These are phyloP conservation scores for Cucumis melo DNA, from an alignment of 306 rosid species.

Conservation along the genomic window DNA sequence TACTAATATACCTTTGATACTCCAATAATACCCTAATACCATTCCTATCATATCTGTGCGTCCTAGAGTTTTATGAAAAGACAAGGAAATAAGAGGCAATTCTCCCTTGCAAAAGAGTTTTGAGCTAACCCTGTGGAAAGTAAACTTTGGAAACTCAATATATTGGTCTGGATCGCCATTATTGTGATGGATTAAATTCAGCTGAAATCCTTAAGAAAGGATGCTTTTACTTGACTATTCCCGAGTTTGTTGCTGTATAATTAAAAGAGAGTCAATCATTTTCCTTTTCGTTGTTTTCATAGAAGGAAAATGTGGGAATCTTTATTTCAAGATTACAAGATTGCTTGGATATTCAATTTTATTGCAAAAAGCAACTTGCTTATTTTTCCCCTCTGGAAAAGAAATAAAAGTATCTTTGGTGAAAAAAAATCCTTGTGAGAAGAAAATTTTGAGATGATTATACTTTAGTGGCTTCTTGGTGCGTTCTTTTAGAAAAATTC, in stretches of 20 bases:
- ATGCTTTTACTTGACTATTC: background rate
- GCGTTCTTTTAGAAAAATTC: background rate
- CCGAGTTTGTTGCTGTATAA: background rate
- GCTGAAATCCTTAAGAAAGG: background rate
- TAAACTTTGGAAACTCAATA: background rate
- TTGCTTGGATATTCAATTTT: background rate
- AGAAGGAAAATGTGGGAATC: background rate
- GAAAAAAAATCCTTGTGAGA: background rate
- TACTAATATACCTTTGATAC: too few relatives aligned
- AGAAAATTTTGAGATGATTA: background rate
- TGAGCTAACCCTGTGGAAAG: background rate
- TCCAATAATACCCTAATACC: too few relatives aligned
- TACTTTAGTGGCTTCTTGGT: background rate
- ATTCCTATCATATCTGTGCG: background rate
- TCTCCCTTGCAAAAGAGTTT: background rate
- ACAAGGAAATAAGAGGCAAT: background rate
- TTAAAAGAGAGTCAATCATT: background rate
- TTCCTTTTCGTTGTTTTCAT: background rate
- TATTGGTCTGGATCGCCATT: background rate
- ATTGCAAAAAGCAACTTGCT: background rate
- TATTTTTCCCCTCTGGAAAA: background rate
- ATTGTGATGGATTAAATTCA: background rate
- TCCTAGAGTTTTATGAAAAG: background rate
- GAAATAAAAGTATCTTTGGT: background rate
- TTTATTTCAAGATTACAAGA: background rate